Base-by-base conservation (phyloP, 1,139 yeast genomes). In the Diutina ranongensis region DNA sequence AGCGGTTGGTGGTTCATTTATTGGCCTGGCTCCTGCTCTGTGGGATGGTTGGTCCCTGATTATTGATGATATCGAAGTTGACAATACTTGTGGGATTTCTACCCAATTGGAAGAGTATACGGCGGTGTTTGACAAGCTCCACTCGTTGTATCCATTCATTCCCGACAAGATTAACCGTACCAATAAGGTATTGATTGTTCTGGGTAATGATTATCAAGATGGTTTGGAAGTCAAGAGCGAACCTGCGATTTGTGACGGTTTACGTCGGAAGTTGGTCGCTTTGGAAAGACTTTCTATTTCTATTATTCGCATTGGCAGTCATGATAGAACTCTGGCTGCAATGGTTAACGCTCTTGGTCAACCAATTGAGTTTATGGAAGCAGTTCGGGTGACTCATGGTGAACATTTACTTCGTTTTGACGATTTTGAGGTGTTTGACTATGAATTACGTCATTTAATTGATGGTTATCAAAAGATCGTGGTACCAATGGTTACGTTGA, bases 61-160 rank as follows among this genome's bases (percentile, higher is more conserved):
- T 16, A 38, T 22, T 5, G 20, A 38, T 10, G 42, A 38, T 22
- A n/a, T 38, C 13, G 42, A 38, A 18, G 13, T 38, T 10, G 15
- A 15, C 13, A 12, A 4, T 8, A 2, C 32, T 1, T 12, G 31
- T 5, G 42, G 20, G 20, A 10, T 25, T 9, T 4, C 33, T 8
- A 13, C 4, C 13, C 20, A 7, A 15, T 8, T 38, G 31, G 42
- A 38, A 5, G 42, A 38, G 21, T 38, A 20, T 10, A 25, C 42
- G 4, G 25, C 21, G 20, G 42, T 38, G 33, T 25, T 38, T 15
- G 42, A 22, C 12, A 38, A 38, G 42, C 42, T 38, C 42, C 42
- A 38, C 42, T 25, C 32, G n/a, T 25, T 38, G 16, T 38, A 38
- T 27, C 42, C 42, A 10, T 38, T 38, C 32, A 38, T 38, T 16